Conservation (phyloP, 805 yeast species). For the Komagataella pseudopastoris region DNA sequence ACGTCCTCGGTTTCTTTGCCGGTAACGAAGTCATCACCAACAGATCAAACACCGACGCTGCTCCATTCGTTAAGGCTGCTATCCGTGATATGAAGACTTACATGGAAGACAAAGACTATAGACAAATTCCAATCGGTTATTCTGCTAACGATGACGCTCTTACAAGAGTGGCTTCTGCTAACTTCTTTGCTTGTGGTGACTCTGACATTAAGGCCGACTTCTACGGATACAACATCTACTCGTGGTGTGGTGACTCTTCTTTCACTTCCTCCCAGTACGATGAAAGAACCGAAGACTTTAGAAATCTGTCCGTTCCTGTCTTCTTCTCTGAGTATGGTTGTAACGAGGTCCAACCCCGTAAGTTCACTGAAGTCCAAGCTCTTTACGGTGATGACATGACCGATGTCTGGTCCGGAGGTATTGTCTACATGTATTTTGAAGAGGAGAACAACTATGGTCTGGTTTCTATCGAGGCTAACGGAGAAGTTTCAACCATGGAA, state of each 20-base stretch:
- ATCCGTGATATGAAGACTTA: slow-evolving; percentile 78
- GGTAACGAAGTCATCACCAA: slow-evolving; percentile 95
- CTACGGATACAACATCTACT: slow-evolving; percentile 79
- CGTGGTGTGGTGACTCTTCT: slow-evolving; percentile 67
- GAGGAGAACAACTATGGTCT: slow-evolving; percentile 77
- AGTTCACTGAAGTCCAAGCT: slow-evolving; percentile 62
- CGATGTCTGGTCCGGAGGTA: slow-evolving; percentile 89
- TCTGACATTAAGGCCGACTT: slow-evolving; percentile 55
- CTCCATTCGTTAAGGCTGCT: slow-evolving; percentile 94
- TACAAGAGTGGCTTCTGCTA: slow-evolving; percentile 68
- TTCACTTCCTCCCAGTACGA: slow-evolving; percentile 54
- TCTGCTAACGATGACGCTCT: slow-evolving; percentile 81
- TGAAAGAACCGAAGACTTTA: slow-evolving; percentile 58
- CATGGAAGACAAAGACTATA: slow-evolving; percentile 50
- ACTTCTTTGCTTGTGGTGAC: slow-evolving; percentile 77
- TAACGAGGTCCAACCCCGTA: slow-evolving; percentile 59
- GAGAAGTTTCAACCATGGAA: slow-evolving; percentile 38
- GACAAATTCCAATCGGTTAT: slow-evolving; percentile 86
- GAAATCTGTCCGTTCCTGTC: slow-evolving; percentile 62
- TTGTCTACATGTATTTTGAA: slow-evolving; percentile 82
- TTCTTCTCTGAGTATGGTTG: slow-evolving; percentile 89
- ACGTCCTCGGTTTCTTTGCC: slow-evolving; percentile 88
- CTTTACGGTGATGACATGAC: slow-evolving; percentile 63
- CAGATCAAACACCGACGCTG: slow-evolving; percentile 69
- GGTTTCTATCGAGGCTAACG: slow-evolving; percentile 36